Conservation (phyloP, 306 rosid genomes). For the Citrullus mucosospermus region DNA sequence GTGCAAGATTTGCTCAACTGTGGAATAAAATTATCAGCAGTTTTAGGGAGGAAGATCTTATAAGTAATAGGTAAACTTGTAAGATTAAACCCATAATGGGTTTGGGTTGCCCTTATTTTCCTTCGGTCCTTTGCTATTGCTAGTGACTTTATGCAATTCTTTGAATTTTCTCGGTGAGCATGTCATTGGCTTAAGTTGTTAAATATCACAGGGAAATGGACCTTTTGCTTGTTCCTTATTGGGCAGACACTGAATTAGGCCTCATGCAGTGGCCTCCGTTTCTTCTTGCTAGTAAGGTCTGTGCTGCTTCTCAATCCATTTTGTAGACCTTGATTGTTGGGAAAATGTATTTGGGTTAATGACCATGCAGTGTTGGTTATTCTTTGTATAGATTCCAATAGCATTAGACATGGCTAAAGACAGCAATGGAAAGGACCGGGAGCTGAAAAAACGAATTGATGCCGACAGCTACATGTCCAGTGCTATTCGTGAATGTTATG, state of each 20-base stretch:
- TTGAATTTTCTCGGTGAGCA: neutral
- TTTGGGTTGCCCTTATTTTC: neutral
- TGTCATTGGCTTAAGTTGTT: conserved; percentile 14
- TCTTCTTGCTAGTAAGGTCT: conserved; percentile 97
- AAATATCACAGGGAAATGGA: conserved; percentile 63
- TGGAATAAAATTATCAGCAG: conserved; percentile 91
- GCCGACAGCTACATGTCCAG: conserved; percentile 73
- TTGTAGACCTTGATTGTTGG: conserved; percentile 12
- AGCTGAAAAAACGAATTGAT: conserved; percentile 68
- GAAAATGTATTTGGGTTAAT: neutral
- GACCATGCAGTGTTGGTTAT: neutral
- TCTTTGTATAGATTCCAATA: conserved; percentile 62
- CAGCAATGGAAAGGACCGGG: conserved; percentile 93
- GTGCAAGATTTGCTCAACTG: conserved; percentile 93
- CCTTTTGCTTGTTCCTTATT: conserved; percentile 94
- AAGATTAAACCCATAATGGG: neutral
- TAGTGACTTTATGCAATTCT: neutral
- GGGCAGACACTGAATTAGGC: conserved; percentile 87
- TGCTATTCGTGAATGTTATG: conserved; percentile 91
- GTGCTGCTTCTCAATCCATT: neutral
- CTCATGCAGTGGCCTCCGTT: conserved; percentile 95
- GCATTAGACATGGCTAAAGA: conserved; percentile 99
- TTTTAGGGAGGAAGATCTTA: conserved; percentile 96
- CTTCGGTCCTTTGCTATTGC: neutral
- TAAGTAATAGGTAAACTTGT: conserved; percentile 47